phyloP scores from a whole-genome alignment of 2,329 filamentous ascomycete species.

The Fusarium gaditjirri region DNA sequence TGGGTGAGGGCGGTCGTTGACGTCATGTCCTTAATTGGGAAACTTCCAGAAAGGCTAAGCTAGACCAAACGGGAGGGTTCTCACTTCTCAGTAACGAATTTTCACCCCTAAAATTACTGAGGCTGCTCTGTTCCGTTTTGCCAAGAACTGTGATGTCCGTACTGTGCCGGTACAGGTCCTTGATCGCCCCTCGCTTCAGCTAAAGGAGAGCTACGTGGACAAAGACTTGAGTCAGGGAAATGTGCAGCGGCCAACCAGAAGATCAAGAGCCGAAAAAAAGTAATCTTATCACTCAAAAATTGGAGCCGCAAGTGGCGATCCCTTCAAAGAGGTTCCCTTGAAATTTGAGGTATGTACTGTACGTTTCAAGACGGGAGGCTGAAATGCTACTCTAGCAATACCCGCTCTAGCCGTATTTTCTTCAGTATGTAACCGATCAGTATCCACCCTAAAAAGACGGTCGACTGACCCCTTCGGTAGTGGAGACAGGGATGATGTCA shows the following conservation, averaged over 20 bases:
- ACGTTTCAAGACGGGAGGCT: conserved; percentile 1
- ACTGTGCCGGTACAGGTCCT: neutral
- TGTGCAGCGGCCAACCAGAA: conserved; percentile 21
- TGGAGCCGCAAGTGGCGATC: conserved; percentile 37
- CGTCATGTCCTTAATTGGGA: conserved; percentile 21
- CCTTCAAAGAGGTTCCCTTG: neutral
- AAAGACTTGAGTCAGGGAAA: conserved; percentile 32
- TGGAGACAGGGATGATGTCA: conserved; percentile 39
- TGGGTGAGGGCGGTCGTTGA: conserved; percentile 9
- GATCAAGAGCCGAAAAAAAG: neutral
- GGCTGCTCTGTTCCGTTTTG: neutral
- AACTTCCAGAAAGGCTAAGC: conserved; percentile 21
- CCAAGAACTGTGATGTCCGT: neutral
- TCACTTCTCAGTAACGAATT: conserved; percentile 10
- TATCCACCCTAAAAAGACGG: conserved; percentile 31
- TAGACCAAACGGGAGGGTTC: neutral
- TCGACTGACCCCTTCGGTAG: conserved; percentile 5
- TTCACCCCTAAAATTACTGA: conserved; percentile 9
- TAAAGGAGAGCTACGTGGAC: conserved; percentile 29
- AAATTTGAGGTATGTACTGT: neutral
- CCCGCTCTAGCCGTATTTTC: conserved; percentile 35
- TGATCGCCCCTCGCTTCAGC: conserved; percentile 4
- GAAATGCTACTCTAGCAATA: neutral
- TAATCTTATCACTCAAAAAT: conserved; percentile 31
- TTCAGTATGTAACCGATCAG: conserved; percentile 29